Evolutionary conservation across 2,329 filamentous ascomycete genomes (phyloP), one percentile per base, ranked within the genome.

Genomic region (Pseudogymnoascus verrucosus): DNA sequence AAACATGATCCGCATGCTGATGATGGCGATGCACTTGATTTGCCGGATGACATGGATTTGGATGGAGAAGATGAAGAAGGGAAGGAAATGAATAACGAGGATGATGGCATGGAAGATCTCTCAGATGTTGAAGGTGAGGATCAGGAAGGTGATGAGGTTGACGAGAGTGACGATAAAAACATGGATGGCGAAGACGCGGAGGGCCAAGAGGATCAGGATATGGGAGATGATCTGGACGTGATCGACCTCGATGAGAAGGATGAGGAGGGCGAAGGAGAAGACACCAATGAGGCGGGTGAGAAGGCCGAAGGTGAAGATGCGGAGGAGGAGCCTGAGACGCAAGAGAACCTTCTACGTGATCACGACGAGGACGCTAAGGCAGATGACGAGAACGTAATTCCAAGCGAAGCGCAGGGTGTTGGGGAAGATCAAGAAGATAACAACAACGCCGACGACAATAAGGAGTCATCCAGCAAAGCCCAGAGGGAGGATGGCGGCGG

Each of bases 1-100:
- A 80, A 84, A 65, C 82, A 84, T 65, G 87, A 91, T 74, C 83
- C 85, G 5, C 82, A 89, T 73, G 79, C 84, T 11, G 82, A 88
- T 66, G 85, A 90, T 71, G 84, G 87, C 67, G 82, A 89, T 62
- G 83, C 83, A 5, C 78, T 90, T 44, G 88, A 90, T 62, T 76
- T 90, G 36, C 88, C 88, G 1, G 88, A 90, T 26, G 86, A 90
- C 67, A 84, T 91, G 75, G 82, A 89, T 65, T 80, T 90, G 65
- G 87, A 89, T 71, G 85, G 84, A 2, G 78, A 85, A 61, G 80
- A 82, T 40, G 75, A 77, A 26, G 79, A 81, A 11, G 79, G 77
- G 34, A 76, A 74, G 14, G 70, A 57, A 76, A 72, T 60, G 75
- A 77, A 65, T 76, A 78, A 77, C 40, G 74, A 80, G 64, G 81